Evolutionary conservation across 1,284 basidiomycete species (phyloP).

Genomic region (Microbotryum scabiosae): DNA sequence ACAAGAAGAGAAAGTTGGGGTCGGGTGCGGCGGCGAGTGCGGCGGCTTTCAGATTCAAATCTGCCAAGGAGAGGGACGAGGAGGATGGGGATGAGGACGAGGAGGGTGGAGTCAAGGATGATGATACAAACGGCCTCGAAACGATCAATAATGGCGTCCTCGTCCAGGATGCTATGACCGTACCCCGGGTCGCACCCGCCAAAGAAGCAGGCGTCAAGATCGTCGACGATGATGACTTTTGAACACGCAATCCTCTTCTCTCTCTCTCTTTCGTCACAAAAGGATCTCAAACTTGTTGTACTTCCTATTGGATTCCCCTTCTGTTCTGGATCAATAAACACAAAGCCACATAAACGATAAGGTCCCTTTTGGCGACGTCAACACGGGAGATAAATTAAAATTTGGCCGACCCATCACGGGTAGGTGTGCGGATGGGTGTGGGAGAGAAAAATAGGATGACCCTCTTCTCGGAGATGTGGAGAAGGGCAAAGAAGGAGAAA

Average conservation of each 20-base stretch:
- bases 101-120: background rate
- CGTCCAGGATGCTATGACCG: background rate
- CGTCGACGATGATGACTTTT: conserved; percentile 25
- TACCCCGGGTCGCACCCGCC: conserved; percentile 6
- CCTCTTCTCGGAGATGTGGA: too few relatives aligned
- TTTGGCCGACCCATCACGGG: too few relatives aligned
- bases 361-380: too few relatives aligned
- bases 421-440: too few relatives aligned
- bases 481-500: too few relatives aligned
- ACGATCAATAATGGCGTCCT: background rate
- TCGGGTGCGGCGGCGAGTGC: conserved; percentile 8
- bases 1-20: conserved; percentile 29
- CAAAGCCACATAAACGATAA: too few relatives aligned
- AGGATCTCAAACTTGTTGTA: background rate
- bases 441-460: too few relatives aligned
- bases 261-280: background rate
- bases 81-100: conserved; percentile 7
- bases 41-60: conserved; percentile 24
- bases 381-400: too few relatives aligned
- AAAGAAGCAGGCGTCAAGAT: conserved; percentile 27
- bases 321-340: too few relatives aligned
- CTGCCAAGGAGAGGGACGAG: conserved; percentile 20
- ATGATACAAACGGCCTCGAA: background rate
- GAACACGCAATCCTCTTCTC: background rate
- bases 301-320: too few relatives aligned